Evolutionary conservation across 495 filamentous ascomycete genomes (phyloP).

Genomic region (Lophiotrema nucula): DNA sequence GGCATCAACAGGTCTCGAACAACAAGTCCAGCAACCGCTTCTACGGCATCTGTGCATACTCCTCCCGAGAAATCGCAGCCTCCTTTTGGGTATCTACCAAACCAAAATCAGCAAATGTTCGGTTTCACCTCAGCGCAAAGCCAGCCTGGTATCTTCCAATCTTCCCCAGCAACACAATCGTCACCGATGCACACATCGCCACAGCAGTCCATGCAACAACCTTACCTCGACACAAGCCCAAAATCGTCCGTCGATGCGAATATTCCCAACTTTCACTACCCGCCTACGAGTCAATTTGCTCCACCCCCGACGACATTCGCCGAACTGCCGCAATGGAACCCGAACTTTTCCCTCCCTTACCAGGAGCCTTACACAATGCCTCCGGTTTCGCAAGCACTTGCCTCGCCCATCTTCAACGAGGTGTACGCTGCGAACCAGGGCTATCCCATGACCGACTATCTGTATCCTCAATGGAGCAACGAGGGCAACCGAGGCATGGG

Average conservation of each 20-base stretch:
- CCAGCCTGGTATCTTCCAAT: constrained; percentile 3
- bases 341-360: constrained; percentile 28
- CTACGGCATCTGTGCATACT: constrained; percentile 35
- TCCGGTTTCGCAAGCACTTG: constrained; percentile 12
- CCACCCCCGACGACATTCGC: constrained; percentile 38
- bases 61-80: constrained; percentile 31
- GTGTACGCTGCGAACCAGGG: constrained; percentile 26
- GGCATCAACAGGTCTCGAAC: constrained; percentile 37
- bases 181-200: constrained; percentile 20
- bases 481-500: constrained; percentile 34
- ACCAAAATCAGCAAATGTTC: constrained; percentile 25
- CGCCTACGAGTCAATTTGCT: constrained; percentile 36
- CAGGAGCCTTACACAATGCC: constrained; percentile 26
- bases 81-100: constrained; percentile 38
- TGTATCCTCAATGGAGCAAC: constrained; percentile 30
- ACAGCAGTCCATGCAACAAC: constrained; percentile 13
- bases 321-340: constrained; percentile 38
- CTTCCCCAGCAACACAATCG: constrained; percentile 12
- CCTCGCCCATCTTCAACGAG: constrained; percentile 31
- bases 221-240: constrained; percentile 15
- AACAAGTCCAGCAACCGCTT: constrained; percentile 39
- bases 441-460: constrained; percentile 31
- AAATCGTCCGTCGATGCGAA: constrained; percentile 16
- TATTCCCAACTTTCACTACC: constrained; percentile 28
- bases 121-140: constrained; percentile 17